These are phyloP conservation scores for Kodamaea lidongshanica DNA, from an alignment of 805 yeast species.

Conservation along the genomic window DNA sequence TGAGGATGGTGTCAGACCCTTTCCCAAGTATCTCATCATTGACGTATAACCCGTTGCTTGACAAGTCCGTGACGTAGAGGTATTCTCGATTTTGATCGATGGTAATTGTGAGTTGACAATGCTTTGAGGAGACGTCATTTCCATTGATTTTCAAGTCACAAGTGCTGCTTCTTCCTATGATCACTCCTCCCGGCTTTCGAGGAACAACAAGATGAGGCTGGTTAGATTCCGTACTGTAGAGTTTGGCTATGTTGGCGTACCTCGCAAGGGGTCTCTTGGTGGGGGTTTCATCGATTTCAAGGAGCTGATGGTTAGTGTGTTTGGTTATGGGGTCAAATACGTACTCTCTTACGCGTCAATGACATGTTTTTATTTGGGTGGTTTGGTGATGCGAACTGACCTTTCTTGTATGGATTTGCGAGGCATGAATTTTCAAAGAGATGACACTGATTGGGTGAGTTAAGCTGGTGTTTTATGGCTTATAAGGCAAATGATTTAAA, in stretches of 20 bases:
- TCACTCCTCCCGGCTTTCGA: conserved; percentile 19
- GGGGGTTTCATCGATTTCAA: conserved; percentile 8
- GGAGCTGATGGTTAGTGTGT: conserved; percentile 14
- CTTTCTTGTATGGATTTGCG: conserved; percentile 1
- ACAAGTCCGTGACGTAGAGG: conserved; percentile 48
- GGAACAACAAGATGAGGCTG: conserved; percentile 20
- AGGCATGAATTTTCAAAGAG: too few relatives aligned
- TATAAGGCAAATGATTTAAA: too few relatives aligned
- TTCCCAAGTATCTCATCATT: conserved; percentile 51
- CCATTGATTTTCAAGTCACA: conserved; percentile 53
- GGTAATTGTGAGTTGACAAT: conserved; percentile 48
- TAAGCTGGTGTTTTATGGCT: too few relatives aligned
- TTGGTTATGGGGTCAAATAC: conserved; percentile 7
- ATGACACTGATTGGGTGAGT: too few relatives aligned
- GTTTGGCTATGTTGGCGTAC: conserved; percentile 18
- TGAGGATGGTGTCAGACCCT: conserved; percentile 43
- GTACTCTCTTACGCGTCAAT: conserved; percentile 21
- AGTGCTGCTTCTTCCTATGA: conserved; percentile 52
- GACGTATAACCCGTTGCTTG: conserved; percentile 63
- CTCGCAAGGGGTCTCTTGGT: conserved; percentile 15
- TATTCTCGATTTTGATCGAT: conserved; percentile 26
- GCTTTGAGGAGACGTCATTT: conserved; percentile 59
- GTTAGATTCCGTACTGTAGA: conserved; percentile 16
- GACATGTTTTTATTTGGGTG: too few relatives aligned
- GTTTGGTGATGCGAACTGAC: too few relatives aligned